Evolutionary conservation across 441 rosid genomes (phyloP), one percentile per base, ranked within the genome.

Genomic region (Adansonia grandidieri): DNA sequence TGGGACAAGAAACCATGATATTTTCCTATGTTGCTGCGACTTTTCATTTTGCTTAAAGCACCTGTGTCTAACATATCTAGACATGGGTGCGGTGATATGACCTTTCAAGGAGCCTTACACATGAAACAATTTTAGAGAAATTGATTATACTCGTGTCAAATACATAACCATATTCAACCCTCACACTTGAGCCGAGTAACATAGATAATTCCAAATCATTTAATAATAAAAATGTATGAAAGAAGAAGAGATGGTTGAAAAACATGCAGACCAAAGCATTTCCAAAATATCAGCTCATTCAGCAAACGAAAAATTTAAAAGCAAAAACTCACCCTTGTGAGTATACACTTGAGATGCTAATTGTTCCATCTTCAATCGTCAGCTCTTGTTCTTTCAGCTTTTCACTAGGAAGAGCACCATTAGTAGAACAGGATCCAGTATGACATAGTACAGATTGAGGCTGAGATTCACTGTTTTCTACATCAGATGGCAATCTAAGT

Each of bases 241-340:
- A 72, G 4, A 32, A 37, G 40, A 37, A 37, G 40, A 37, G 40
- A 37, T 37, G 40, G 40, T 37, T 37, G 40, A 37, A 37, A 37
- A 37, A 3, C 40, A 37, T 37, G 40, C 40, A 37, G 40, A 37
- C 0, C 40, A 37, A 37, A 37, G 40, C 40, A 37, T 37, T 37
- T 37, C 45, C 6, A 42, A 42, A 42, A 5, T 42, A 42, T 42
- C 8, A 42, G 45, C 6, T 42, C 45, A 42, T 42, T 42, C 45
- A 42, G 6, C 45, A 64, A 64, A 15, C 44, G 37, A 14, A 64
- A 20, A 22, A 60, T 8, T 13, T 22, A 24, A 60, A 14, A n/a
- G 45, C n/a, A 58, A n/a, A 15, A 67, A 71, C 90, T 89, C 85
- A 94, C 99, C 95, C 91, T 84, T 88, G 92, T 61, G 99, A 94